Evolutionary conservation across 1,284 basidiomycete genomes (phyloP).

Genomic region (Leccinum pachyderme): DNA sequence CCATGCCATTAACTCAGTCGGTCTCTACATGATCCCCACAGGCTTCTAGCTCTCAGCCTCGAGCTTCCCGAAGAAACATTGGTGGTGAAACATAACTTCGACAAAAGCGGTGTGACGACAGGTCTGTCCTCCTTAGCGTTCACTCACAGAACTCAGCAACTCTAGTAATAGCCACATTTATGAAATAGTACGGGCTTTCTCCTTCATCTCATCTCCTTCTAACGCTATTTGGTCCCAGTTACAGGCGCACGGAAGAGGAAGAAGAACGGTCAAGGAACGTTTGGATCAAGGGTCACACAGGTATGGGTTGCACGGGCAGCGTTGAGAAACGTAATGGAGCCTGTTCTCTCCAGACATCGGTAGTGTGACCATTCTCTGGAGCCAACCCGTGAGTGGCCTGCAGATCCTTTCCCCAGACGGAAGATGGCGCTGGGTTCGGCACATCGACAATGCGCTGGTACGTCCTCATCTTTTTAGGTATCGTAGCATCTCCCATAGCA

Average conservation of each 20-base stretch:
- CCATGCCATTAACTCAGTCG: neutral
- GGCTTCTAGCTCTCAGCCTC: slow-evolving; percentile 52
- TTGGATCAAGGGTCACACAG: slow-evolving; percentile 4
- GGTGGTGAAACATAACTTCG: slow-evolving; percentile 43
- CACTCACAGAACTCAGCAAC: neutral
- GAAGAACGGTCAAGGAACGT: slow-evolving; percentile 12
- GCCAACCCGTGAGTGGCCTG: slow-evolving; percentile 54
- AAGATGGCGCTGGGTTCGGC: slow-evolving; percentile 55
- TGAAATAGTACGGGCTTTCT: slow-evolving; percentile 11
- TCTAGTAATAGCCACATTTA: slow-evolving; percentile 6
- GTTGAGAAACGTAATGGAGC: neutral
- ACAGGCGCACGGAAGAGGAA: slow-evolving; percentile 10
- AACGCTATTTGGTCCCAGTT: neutral
- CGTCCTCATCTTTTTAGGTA: neutral
- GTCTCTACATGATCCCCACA: slow-evolving; percentile 16
- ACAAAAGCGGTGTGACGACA: neutral
- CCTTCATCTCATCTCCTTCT: neutral
- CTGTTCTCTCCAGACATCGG: slow-evolving; percentile 40
- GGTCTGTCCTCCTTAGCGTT: neutral
- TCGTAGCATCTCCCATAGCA: neutral
- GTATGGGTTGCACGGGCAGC: neutral
- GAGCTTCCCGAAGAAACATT: slow-evolving; percentile 58
- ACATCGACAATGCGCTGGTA: slow-evolving; percentile 44
- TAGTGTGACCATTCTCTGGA: slow-evolving; percentile 55
- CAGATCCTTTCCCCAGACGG: slow-evolving; percentile 52